Percentiles rank a stretch among this genome's conserved stretches.
phyloP scores from a whole-genome alignment of 257 asterid species.

The Solanum clarkiae region DNA sequence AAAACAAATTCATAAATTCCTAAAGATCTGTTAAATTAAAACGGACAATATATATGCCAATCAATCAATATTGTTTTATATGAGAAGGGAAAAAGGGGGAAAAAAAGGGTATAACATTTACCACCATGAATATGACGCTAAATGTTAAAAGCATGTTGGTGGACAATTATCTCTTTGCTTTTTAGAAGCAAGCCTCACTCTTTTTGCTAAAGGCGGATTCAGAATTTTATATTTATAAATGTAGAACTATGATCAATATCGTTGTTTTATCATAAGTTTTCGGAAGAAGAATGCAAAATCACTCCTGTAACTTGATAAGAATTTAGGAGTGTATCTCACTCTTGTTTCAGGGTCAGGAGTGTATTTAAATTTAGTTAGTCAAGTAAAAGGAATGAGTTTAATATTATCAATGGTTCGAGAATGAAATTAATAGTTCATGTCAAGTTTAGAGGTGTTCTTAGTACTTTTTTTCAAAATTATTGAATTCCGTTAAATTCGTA shows the following conservation, averaged over 20 bases:
- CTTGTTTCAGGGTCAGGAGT: too few relatives aligned
- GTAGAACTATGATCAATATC: rapidly evolving
- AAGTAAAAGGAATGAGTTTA: too few relatives aligned
- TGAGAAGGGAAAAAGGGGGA: not conserved
- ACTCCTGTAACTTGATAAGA: too few relatives aligned
- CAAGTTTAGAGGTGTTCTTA: rapidly evolving
- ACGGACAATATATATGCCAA: not conserved
- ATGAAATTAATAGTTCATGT: too few relatives aligned
- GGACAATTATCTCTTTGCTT: not conserved
- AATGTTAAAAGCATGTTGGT: not conserved
- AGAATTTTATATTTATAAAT: not conserved
- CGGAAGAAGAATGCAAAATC: not conserved
- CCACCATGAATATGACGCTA: not conserved
- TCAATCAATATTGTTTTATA: not conserved
- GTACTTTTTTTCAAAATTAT: not conserved
- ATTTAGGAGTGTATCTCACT: too few relatives aligned
- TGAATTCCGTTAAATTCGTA: not conserved
- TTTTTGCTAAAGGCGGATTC: not conserved
- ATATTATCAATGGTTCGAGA: too few relatives aligned
- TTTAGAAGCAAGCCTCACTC: not conserved
- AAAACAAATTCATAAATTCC: not conserved
- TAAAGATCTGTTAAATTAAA: not conserved
- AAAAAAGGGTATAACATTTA: not conserved
- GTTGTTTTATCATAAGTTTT: not conserved
- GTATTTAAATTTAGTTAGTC: too few relatives aligned